These are phyloP conservation scores for Phaeodactylum tricornutum DNA, from an alignment of 108 stramenopile species.

Conservation along the genomic window DNA sequence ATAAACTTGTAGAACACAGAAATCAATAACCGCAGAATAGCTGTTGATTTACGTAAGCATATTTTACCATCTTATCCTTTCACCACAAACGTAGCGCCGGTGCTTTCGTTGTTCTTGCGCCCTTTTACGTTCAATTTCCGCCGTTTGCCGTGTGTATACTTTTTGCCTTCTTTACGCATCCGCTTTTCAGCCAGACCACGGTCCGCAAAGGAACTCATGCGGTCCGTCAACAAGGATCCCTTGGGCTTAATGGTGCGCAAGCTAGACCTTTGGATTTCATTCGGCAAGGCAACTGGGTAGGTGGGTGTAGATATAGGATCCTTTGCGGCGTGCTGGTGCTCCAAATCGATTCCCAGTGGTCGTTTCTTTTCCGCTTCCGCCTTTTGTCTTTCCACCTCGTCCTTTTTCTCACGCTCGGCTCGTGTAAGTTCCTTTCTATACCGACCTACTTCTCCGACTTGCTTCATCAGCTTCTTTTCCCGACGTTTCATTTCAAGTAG, in stretches of 20 bases:
- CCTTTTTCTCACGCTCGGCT: constrained; percentile 12
- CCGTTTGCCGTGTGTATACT: too few species aligned
- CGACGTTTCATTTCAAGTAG: constrained; percentile 34
- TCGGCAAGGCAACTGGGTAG: constrained; percentile 65
- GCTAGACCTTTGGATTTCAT: constrained; percentile 31
- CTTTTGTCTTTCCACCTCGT: constrained; percentile 12
- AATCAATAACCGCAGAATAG: too few species aligned
- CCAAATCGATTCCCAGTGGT: constrained; percentile 23
- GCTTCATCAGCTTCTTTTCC: constrained; percentile 43
- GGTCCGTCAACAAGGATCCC: constrained; percentile 68
- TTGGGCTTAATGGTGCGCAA: constrained; percentile 70
- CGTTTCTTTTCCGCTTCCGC: constrained; percentile 22
- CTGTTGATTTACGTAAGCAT: too few species aligned
- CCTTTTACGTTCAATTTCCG: too few species aligned
- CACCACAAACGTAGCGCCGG: too few species aligned
- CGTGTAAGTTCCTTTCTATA: constrained; percentile 30
- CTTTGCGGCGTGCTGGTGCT: constrained; percentile 40
- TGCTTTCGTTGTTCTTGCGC: too few species aligned
- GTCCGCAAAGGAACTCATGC: constrained; percentile 62
- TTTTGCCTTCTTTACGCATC: too few species aligned
- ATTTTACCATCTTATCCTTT: too few species aligned
- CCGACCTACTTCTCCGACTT: constrained; percentile 30
- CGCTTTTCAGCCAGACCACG: constrained; percentile 61
- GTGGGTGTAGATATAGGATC: constrained; percentile 68
- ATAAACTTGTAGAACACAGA: too few species aligned